Evolutionary conservation across 257 asterid genomes (phyloP), one percentile per base, ranked within the genome.

Genomic region (Solanum corneliomulleri): DNA sequence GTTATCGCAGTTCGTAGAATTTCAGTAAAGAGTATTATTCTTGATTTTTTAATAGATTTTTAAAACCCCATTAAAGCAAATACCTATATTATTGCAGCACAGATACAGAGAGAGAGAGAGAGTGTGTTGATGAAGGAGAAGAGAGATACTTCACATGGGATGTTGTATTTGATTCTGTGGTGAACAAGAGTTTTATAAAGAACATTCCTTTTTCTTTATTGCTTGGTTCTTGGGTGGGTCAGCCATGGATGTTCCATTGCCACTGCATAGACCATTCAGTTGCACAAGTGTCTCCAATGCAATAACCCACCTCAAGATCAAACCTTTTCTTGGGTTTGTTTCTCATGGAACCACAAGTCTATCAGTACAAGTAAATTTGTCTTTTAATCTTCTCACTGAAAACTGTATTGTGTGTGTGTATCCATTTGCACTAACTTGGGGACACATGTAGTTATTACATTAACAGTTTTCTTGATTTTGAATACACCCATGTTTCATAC

Each of bases 191-290:
- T 56, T 33, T 31, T 47, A 58, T 21, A 47, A 71, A 31, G 45
- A 85, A 71, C 49, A 31, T 52, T 71, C 45, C 60, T 7, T 49
- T 15, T 49, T 49, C 60, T 15, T 49, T 49, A 14, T 31, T 52
- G 33, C 44, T 76, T 85, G 86, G 47, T 66, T 52, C 62, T 52
- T 52, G 31, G 31, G 71, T 44, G 41, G 42, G 58, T n/a, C 4
- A 23, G 29, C 86, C 58, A 95, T 97, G 99, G 98, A 94, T 89
- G 89, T 89, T n/a, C 88, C 94, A 66, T 87, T 94, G 94, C 94
- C 94, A 44, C 83, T 91, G 85, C 97, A 88, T 47, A 93, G 88
- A 88, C 92, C 95, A 47, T 78, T 89, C 89, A 86, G 92, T 35
- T 90, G 91, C 89, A 89, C 92, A 88, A 87, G 89, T 45, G 85